Percentiles rank a stretch among this genome's conserved stretches.
These are phyloP conservation scores for Cinchona pubescens DNA, from an alignment of 257 asterid genomes.

Conservation along the genomic window DNA sequence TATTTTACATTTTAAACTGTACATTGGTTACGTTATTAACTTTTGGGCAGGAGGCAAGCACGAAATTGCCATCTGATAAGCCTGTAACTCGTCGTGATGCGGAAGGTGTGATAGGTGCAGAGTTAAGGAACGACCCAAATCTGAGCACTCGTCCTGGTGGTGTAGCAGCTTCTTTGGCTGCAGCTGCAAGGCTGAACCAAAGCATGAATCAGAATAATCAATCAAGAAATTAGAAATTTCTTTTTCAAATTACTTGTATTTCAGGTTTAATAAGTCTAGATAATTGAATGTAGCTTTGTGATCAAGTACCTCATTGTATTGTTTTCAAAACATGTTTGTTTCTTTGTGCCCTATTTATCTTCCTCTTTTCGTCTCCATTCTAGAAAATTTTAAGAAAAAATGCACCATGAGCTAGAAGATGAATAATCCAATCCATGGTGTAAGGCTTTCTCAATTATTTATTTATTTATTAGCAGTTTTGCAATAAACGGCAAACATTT, in stretches of 20 bases:
- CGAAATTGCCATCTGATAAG: conserved; percentile 80
- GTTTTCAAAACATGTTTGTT: too few species aligned
- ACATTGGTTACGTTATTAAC: background rate
- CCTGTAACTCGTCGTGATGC: conserved; percentile 90
- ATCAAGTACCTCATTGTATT: background rate
- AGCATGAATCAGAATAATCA: conserved; percentile 19
- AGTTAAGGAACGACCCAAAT: conserved; percentile 87
- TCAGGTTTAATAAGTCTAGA: background rate
- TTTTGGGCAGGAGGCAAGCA: conserved; percentile 65
- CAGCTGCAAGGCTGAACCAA: conserved; percentile 94
- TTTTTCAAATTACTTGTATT: background rate
- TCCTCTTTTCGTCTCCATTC: background rate
- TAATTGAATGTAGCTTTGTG: background rate
- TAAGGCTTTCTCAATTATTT: background rate
- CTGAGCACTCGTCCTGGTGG: conserved; percentile 96
- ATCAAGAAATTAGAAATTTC: background rate
- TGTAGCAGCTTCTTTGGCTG: conserved; percentile 87
- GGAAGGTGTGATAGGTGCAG: conserved; percentile 97
- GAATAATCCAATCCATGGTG: background rate
- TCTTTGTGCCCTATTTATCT: background rate
- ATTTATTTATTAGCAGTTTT: too few species aligned
- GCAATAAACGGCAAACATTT: background rate
- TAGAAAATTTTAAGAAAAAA: background rate
- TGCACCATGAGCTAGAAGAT: background rate
- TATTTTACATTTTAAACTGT: background rate